Evolutionary conservation across 345 rosid species (phyloP).

Genomic region (Eucalyptus microcorys): DNA sequence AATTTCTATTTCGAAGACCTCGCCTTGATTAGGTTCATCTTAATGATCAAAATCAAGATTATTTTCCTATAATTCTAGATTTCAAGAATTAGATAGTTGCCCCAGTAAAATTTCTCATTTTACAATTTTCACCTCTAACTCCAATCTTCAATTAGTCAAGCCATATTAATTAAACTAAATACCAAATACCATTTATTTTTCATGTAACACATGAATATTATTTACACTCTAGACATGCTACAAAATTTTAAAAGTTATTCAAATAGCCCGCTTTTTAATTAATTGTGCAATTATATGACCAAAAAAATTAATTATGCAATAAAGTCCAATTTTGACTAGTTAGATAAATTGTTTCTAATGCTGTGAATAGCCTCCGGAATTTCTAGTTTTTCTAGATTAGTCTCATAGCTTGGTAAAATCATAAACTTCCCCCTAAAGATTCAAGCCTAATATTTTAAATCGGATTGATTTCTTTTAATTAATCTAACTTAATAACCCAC

Average conservation of each 20-base stretch:
- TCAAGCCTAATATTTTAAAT: not conserved
- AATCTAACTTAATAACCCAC: not conserved
- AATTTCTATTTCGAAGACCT: not conserved
- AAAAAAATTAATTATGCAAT: not conserved
- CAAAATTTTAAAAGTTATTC: not conserved
- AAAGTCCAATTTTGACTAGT: not conserved
- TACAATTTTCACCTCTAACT: not conserved
- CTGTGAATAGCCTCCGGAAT: not conserved
- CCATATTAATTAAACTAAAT: not conserved
- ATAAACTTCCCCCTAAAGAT: not conserved
- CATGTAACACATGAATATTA: not conserved
- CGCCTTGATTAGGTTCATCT: not conserved
- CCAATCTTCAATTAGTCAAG: not conserved
- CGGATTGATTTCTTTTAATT: not conserved
- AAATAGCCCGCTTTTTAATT: not conserved
- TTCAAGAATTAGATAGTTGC: not conserved
- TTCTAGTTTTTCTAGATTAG: not conserved
- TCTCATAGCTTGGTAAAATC: not conserved
- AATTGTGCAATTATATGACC: not conserved
- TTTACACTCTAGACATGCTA: not conserved
- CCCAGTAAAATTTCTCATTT: not conserved
- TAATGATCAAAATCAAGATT: not conserved
- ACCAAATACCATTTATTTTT: not conserved
- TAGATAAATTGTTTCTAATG: not conserved
- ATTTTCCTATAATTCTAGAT: not conserved